A percentile compares a stretch with the other conserved stretches of the same genome.
phyloP scores from a whole-genome alignment of 768 basidiomycete genomes.

The Rhodocollybia butyracea region DNA sequence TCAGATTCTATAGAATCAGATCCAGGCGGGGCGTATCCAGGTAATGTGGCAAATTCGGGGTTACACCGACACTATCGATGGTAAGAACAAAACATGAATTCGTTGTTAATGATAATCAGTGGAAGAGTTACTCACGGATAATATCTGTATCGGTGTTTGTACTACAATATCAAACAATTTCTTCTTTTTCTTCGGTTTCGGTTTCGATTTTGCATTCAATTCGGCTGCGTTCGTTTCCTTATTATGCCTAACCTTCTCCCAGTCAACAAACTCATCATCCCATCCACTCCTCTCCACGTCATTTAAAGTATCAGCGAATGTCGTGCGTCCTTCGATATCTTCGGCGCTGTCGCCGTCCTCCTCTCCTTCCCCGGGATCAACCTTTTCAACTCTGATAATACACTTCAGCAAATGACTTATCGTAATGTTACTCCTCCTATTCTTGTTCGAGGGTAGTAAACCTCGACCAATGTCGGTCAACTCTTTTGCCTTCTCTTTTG shows the following conservation, averaged over 20 bases:
- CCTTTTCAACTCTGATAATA: conserved; percentile 74
- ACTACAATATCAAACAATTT: conserved; percentile 88
- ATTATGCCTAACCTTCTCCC: neutral
- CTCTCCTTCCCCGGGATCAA: conserved; percentile 46
- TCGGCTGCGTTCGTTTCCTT: neutral
- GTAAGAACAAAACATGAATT: neutral
- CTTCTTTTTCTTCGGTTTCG: conserved; percentile 66
- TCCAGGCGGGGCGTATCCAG: conserved; percentile 58
- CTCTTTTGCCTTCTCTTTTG: neutral
- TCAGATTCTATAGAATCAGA: no score
- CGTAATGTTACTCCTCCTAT: conserved; percentile 68
- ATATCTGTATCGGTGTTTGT: conserved; percentile 80
- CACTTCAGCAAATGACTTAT: conserved; percentile 80
- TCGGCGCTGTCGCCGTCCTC: neutral
- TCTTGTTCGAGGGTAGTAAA: conserved; percentile 79
- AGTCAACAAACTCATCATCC: conserved; percentile 3
- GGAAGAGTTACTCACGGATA: conserved; percentile 60
- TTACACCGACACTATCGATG: conserved; percentile 73
- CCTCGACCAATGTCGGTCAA: conserved; percentile 8
- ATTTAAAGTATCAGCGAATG: neutral
- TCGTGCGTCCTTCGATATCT: neutral
- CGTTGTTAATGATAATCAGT: neutral
- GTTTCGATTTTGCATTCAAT: conserved; percentile 39
- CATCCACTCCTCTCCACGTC: neutral
- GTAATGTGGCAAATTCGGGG: conserved; percentile 74